Percentiles rank a stretch among this genome's conserved stretches.
These are phyloP conservation scores for Cyberlindnera euphorbiae DNA, from an alignment of 805 yeast genomes.

Conservation along the genomic window DNA sequence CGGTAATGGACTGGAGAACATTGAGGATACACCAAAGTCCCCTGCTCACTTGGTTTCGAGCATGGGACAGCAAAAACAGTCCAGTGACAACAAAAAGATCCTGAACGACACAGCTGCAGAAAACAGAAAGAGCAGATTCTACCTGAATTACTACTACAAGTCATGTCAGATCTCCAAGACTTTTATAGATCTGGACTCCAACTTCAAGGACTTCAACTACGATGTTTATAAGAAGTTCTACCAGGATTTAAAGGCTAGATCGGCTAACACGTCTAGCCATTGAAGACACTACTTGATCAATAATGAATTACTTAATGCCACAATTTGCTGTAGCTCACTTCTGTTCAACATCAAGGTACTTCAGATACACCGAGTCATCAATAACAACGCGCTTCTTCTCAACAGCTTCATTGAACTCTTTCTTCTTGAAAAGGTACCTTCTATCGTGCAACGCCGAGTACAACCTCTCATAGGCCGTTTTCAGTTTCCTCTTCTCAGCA, in stretches of 20 bases:
- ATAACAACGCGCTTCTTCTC: slow-evolving; percentile 28
- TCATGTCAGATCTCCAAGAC: slow-evolving; percentile 57
- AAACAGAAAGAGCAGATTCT: slow-evolving; percentile 24
- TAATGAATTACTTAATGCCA: neutral
- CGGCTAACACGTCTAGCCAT: neutral
- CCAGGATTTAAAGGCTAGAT: slow-evolving; percentile 22
- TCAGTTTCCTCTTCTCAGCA: slow-evolving; percentile 30
- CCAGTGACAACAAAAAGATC: slow-evolving; percentile 15
- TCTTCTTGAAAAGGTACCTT: slow-evolving; percentile 42
- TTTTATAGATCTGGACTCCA: slow-evolving; percentile 58
- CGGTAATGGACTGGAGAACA: slow-evolving; percentile 23
- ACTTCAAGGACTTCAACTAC: slow-evolving; percentile 51
- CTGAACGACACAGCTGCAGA: slow-evolving; percentile 13
- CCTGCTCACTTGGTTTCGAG: slow-evolving; percentile 12
- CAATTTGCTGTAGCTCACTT: neutral
- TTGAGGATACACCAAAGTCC: slow-evolving; percentile 20
- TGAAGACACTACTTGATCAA: neutral
- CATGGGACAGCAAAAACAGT: slow-evolving; percentile 6
- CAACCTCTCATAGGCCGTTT: slow-evolving; percentile 41
- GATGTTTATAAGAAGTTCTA: slow-evolving; percentile 40
- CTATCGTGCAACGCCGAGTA: slow-evolving; percentile 38
- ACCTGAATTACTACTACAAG: slow-evolving; percentile 43
- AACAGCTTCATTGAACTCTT: slow-evolving; percentile 34
- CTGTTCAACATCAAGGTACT: slow-evolving; percentile 13
- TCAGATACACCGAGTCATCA: slow-evolving; percentile 22